Base-by-base conservation (phyloP, 371 early-diverging fungal genomes). In the Scutellospora calospora region DNA sequence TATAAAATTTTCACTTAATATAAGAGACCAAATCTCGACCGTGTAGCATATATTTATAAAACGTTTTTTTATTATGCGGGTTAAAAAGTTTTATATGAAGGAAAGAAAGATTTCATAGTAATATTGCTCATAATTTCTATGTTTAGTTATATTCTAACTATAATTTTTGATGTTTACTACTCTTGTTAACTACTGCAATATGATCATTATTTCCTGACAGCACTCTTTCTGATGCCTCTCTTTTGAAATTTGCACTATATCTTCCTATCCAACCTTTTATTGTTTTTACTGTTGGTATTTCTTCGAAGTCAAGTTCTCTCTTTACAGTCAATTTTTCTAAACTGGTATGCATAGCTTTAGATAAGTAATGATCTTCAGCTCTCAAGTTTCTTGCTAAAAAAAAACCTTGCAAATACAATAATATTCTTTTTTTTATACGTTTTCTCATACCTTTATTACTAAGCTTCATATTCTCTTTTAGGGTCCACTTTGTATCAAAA, bases 71-170 rank as follows among this genome's bases (percentile, higher is more conserved):
- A 45, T 9, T 45, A 38, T 45, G 12, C 9, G 0, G 45, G 1
- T 62, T 29, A 62, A 62, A 22, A 29, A 62, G 31, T 62, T 62
- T 62, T 62, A 62, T 62, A 62, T 62, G 18, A 29, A n/a, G 29
- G 14, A 62, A 62, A 62, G 11, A 62, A 18, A 62, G 62, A 62
- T 62, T 62, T 62, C 18, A 62, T 62, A 62, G 60, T 62, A 62
- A 45, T 3, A 6, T 45, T 45, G 5, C 45, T 0, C 29, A 29
- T 62, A 29, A 29, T 29, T 31, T 62, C 25, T 29, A 22, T 22
- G 25, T 31, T 14, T 62, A 62, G 14, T 29, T 29, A n/a, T 62
- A n/a, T 29, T 62, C 31, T 29, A n/a, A 14, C 1, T 62, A 18
- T 62, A 45, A 38, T 27, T 62, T 62, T 62, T 62, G 29, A 62